Conservation (phyloP, 192 early-diverging fungal species). For the Oehlia diaphana region DNA sequence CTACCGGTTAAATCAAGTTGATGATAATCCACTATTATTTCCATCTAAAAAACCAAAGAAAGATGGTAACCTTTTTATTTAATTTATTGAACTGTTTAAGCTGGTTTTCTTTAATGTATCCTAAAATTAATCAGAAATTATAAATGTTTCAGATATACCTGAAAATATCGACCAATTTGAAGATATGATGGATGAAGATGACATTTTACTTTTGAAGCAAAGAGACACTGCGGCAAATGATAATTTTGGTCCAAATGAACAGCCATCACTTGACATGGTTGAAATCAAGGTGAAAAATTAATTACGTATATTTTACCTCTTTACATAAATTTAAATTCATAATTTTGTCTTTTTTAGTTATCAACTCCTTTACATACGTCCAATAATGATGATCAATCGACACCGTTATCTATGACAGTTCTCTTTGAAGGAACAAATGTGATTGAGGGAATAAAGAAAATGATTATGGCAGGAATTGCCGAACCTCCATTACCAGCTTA, state of each 20-base stretch:
- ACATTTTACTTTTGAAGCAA: conserved; percentile 16
- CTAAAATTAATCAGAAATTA: not conserved
- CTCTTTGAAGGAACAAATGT: conserved; percentile 44
- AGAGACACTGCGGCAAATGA: conserved; percentile 29
- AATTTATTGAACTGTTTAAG: not conserved
- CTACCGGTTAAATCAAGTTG: conserved; percentile 45
- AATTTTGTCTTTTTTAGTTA: not conserved
- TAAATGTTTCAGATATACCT: not conserved
- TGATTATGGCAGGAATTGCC: conserved; percentile 38
- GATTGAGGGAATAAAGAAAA: conserved; percentile 42
- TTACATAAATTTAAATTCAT: not conserved
- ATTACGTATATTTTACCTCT: not conserved
- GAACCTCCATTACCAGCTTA: conserved; percentile 38
- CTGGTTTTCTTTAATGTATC: not conserved
- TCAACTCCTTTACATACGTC: not conserved
- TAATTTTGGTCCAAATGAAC: conserved; percentile 40
- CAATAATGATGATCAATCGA: not conserved
- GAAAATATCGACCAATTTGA: not conserved
- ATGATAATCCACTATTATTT: conserved; percentile 41
- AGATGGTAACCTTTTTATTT: conserved; percentile 31
- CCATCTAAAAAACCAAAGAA: conserved; percentile 29
- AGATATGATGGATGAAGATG: not conserved
- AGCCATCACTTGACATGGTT: conserved; percentile 37
- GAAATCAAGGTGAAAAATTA: conserved; percentile 34
- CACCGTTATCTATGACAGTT: conserved; percentile 36